Base-by-base conservation (phyloP, 768 basidiomycete species). In the Phylloporus arenicola region DNA sequence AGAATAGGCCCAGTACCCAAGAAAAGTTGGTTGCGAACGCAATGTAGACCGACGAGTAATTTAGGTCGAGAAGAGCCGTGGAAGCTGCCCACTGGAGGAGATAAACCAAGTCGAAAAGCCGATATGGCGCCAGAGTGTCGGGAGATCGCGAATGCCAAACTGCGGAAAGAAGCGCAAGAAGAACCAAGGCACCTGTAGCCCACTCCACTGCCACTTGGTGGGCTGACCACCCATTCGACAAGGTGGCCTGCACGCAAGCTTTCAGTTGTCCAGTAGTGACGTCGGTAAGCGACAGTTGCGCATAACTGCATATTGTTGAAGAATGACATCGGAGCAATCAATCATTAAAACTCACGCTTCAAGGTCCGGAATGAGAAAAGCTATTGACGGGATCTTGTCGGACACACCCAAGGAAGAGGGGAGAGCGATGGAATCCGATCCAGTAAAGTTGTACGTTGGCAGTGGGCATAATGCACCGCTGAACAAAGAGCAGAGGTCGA, bases 171-270 rank as follows among this genome's bases (percentile, higher is more conserved):
- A 86, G 69, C 1, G 86, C 83, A 10, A 84, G 71, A 20, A 92
- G 62, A 33, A 80, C 71, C 29, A 89, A 73, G 17, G 75, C 82
- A 20, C 80, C 88, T 8, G 87, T 85, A 1, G 79, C 72, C 88
- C 90, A 95, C 57, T 83, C 78, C 12, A 92, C 93, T 13, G 80
- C 80, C 11, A 71, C 64, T 64, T 89, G 88, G 52, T 80, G 82
- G 1, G 83, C 78, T 1, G 92, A 88, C 79, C 84, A 84, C 10
- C 94, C 94, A 64, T 99, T 99, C 16, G 90, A 85, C 11, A 97
- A 73, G 2, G 92, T 94, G 16, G 92, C 82, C 67, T 94, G 92
- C 8, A 99, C 78, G 60, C 95, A 99, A 0, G 92, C 91, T 47
- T 85, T 89, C 54, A 89, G 74, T 8, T 80, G 65, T 43, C 86